These are phyloP conservation scores for Kandelia obovata DNA, from an alignment of 345 rosid genomes.

Conservation along the genomic window DNA sequence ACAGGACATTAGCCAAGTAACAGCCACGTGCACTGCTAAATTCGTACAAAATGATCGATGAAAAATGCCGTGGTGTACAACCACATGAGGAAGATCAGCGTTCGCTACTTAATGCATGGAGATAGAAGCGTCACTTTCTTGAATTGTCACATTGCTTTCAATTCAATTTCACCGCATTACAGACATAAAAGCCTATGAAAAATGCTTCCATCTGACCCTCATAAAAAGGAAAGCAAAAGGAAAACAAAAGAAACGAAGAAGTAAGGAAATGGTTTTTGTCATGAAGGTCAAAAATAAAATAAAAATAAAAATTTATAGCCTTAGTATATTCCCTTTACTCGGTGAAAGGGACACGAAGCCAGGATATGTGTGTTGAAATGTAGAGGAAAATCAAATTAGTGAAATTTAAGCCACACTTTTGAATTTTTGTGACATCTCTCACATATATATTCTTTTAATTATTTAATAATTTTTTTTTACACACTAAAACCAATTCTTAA, in stretches of 20 bases:
- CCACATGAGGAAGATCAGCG: too few species aligned
- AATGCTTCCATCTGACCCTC: background rate
- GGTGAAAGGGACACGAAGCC: conserved; percentile 23
- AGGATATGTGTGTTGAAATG: conserved; percentile 27
- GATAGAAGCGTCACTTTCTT: too few species aligned
- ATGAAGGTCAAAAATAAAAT: background rate
- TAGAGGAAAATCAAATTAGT: background rate
- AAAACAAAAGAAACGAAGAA: background rate
- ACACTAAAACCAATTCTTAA: too few species aligned
- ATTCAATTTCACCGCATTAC: too few species aligned
- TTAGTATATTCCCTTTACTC: conserved; percentile 14
- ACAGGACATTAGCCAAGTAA: too few species aligned
- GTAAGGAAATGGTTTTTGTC: background rate
- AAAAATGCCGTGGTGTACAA: too few species aligned
- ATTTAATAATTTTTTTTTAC: background rate
- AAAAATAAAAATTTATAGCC: background rate
- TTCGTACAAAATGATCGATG: too few species aligned
- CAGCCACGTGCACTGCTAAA: too few species aligned
- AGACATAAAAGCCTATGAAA: too few species aligned
- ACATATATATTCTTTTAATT: background rate
- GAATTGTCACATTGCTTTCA: too few species aligned
- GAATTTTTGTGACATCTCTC: background rate
- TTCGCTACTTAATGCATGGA: too few species aligned
- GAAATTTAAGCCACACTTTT: conserved; percentile 17
- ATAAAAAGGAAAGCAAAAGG: too few species aligned